phyloP scores from a whole-genome alignment of 2,329 filamentous ascomycete species.

The Diaporthe velutina region DNA sequence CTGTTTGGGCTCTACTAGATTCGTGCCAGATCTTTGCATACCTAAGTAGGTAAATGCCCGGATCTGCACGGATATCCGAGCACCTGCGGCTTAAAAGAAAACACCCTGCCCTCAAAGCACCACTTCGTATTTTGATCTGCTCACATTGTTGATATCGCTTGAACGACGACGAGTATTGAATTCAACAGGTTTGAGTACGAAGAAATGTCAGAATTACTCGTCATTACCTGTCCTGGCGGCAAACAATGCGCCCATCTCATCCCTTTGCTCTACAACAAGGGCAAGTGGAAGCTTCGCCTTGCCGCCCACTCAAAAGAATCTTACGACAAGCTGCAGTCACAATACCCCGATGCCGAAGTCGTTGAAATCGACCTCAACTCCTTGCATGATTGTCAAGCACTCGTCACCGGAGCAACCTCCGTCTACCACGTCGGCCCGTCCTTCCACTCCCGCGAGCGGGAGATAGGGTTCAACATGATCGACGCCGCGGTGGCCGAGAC shows the following conservation, averaged over 20 bases:
- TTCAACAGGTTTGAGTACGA: too few species aligned
- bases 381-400: neutral
- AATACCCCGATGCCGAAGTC: conserved; percentile 50
- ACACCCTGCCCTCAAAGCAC: too few species aligned
- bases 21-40: too few species aligned
- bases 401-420: conserved; percentile 42
- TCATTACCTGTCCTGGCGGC: conserved; percentile 53
- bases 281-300: conserved; percentile 49
- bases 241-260: conserved; percentile 52
- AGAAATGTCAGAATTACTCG: conserved; percentile 48
- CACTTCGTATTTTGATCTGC: too few species aligned
- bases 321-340: conserved; percentile 43
- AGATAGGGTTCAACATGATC: conserved; percentile 52
- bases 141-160: too few species aligned
- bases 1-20: neutral
- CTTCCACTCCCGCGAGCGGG: conserved; percentile 50
- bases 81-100: neutral
- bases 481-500: conserved; percentile 48
- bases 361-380: conserved; percentile 37
- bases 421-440: conserved; percentile 51
- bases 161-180: too few species aligned
- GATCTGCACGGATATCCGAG: neutral
- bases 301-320: conserved; percentile 48
- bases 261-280: conserved; percentile 48
- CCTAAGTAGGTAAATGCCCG: too few species aligned